Base-by-base conservation (phyloP, 805 yeast species). In the Saturnispora dispora region DNA sequence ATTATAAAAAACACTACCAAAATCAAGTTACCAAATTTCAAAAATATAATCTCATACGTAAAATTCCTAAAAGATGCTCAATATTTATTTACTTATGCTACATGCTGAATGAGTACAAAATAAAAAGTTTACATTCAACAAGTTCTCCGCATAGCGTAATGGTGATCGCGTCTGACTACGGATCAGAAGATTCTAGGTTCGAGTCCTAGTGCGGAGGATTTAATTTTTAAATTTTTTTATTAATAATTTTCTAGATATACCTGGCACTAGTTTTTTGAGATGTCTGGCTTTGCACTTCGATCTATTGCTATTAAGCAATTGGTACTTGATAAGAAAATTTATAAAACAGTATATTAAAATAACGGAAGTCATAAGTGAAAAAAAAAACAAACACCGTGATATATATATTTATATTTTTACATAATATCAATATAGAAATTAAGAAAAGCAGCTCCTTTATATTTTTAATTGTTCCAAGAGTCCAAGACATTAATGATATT, bases 121-220 rank as follows among this genome's bases (percentile, higher is more conserved):
- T 30, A 13, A 30, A 30, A 8, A 8, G 33, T 11, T 15, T 40
- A 1, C 6, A 22, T 23, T 7, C 44, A 40, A 45, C 28, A 45
- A 45, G 15, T 11, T 8, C 56, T 55, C 58, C 50, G 52, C 51
- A 55, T 55, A 52, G 58, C 58, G 58, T 55, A 55, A 55, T 55
- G 58, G 58, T 55, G 54, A 55, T 43, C 58, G 58, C 58, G 58
- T 55, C 58, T 55, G 58, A 55, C 58, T 55, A 55, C 58, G 58
- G 58, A 55, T 55, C 58, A 53, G 58, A 55, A 55, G 58, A 53
- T 55, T 55, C 53, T 53, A 55, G 58, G 58, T 55, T 55, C 58
- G 56, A 55, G 58, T 55, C 58, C 58, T 55, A 52, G 53, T 55
- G 58, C 51, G 58, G 58, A 55, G 56, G 58, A 27, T 48, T 42